Evolutionary conservation across 2,329 filamentous ascomycete species (phyloP), one percentile per base, ranked within the genome.

Genomic region (Septoria petroselini): DNA sequence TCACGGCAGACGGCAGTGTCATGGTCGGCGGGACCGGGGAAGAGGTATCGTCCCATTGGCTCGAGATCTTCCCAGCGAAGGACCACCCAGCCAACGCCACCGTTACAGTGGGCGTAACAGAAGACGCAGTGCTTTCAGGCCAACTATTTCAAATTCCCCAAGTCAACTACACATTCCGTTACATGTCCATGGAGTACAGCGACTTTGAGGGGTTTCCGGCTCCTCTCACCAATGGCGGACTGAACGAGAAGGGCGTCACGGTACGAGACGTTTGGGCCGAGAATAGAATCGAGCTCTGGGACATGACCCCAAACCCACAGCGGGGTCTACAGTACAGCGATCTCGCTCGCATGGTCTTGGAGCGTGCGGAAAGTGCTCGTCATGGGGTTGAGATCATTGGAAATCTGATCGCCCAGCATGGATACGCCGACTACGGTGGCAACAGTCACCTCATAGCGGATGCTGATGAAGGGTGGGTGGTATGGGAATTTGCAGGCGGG

Each of bases 1-100:
- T 76, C 52, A 75, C 73, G 0, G 61, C 65, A 11, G 68, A 71
- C 52, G 71, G 70, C 23, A 68, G 66, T 29, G 71, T 75, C 19
- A 64, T 75, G 35, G 61, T 75, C 15, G 73, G 72, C 52, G 72
- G 73, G 17, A 75, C 72, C 3, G 73, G 73, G 37, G 73, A 76
- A 52, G 72, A 76, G 54, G 72, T 75, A 0, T 76, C 73, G 0
- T 71, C 68, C 7, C 73, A 75, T 50, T 75, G 72, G 71, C 70
- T 75, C 18, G 69, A 75, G 48, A 62, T 76, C 25, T 75, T 75
- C 39, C 65, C 71, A 0, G 72, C 70, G 1, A 62, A 58, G 25
- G 67, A 74, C 38, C 65, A 75, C 42, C 56, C 65, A 1, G 34
- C 69, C 0, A 73, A 75, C 41, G 69, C 67, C 0, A 74, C 70